Percentiles rank a stretch among this genome's conserved stretches.
Evolutionary conservation across 352 stramenopile species (phyloP).

Genomic region (Achlya hypogyna): DNA sequence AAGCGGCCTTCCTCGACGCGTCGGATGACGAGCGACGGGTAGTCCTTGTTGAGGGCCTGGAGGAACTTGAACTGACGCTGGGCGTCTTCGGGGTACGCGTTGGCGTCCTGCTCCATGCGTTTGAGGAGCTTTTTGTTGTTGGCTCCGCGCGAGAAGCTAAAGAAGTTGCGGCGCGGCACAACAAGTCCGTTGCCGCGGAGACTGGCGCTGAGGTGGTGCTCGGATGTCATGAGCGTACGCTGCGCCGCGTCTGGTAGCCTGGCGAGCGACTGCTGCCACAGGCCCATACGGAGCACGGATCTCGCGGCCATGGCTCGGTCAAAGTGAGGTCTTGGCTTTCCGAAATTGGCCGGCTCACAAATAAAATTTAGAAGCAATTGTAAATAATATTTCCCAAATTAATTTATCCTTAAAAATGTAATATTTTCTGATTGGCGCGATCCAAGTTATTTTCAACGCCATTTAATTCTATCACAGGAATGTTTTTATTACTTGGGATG

Average conservation of each 20-base stretch:
- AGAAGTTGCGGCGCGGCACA: slow-evolving; percentile 49
- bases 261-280: slow-evolving; percentile 15
- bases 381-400: too few relatives aligned
- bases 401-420: too few relatives aligned
- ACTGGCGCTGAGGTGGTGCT: background rate
- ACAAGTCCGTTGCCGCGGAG: background rate
- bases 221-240: background rate
- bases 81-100: slow-evolving; percentile 59
- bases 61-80: slow-evolving; percentile 74
- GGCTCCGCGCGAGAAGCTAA: slow-evolving; percentile 61
- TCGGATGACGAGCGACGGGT: slow-evolving; percentile 73
- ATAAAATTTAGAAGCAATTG: background rate
- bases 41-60: slow-evolving; percentile 81
- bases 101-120: slow-evolving; percentile 71
- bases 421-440: too few relatives aligned
- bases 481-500: too few relatives aligned
- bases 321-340: background rate
- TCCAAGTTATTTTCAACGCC: too few relatives aligned
- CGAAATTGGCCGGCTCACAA: background rate
- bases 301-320: slow-evolving; percentile 5
- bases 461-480: too few relatives aligned
- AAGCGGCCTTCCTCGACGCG: slow-evolving; percentile 79
- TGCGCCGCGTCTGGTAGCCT: slow-evolving; percentile 2
- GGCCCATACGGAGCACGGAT: slow-evolving; percentile 9
- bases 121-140: slow-evolving; percentile 77